Conservation (phyloP, 2,329 filamentous ascomycete species). For the Neonectria ditissima region DNA sequence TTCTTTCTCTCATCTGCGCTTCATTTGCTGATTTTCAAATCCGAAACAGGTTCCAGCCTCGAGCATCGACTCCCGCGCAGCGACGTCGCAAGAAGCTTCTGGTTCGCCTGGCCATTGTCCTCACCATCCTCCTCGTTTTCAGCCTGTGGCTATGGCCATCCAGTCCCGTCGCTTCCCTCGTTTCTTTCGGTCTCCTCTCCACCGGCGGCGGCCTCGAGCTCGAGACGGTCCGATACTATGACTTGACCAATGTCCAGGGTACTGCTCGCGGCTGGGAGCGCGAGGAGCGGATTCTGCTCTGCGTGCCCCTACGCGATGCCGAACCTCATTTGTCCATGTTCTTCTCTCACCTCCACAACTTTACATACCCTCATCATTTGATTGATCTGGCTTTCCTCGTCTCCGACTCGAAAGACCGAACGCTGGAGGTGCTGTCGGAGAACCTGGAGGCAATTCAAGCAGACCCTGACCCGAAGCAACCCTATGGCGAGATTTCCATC, state of each 20-base stretch:
- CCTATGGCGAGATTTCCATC: conserved; percentile 95
- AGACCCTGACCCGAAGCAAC: conserved; percentile 80
- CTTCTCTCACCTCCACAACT: conserved; percentile 95
- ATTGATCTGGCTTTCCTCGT: conserved; percentile 97
- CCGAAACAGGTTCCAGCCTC: conserved; percentile 76
- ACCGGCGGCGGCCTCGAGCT: conserved; percentile 79
- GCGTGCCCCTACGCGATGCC: conserved; percentile 93
- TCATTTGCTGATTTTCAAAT: conserved; percentile 28
- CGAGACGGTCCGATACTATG: conserved; percentile 97
- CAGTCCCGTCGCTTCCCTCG: conserved; percentile 70
- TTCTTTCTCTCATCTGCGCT: neutral
- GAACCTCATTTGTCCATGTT: conserved; percentile 96
- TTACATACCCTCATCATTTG: conserved; percentile 96
- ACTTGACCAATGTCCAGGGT: conserved; percentile 90
- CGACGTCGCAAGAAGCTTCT: conserved; percentile 80
- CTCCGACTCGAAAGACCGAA: conserved; percentile 95
- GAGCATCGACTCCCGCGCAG: conserved; percentile 76
- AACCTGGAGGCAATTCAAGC: conserved; percentile 84
- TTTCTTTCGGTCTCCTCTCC: conserved; percentile 78
- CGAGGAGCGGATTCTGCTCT: conserved; percentile 94
- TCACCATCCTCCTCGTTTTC: conserved; percentile 72
- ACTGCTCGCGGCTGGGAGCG: conserved; percentile 95
- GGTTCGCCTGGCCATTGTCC: conserved; percentile 71
- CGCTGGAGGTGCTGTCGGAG: conserved; percentile 79
- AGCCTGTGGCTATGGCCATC: conserved; percentile 81